A percentile compares a stretch with the other conserved stretches of the same genome.
Conservation (phyloP, 148 eudicot species). For the Rhododendron molle region DNA sequence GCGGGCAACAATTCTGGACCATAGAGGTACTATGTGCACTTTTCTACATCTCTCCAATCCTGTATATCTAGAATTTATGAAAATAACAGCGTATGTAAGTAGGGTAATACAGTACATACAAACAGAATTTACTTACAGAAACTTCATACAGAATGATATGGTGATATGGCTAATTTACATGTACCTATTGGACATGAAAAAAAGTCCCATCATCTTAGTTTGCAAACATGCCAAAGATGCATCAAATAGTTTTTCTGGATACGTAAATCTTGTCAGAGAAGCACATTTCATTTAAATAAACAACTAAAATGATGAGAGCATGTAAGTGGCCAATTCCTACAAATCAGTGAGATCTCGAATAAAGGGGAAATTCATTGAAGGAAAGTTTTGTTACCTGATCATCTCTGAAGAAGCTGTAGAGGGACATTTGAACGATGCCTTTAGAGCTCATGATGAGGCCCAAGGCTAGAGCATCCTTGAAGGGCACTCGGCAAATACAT, state of each 20-base stretch:
- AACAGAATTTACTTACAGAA: neutral
- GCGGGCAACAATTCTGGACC: no score
- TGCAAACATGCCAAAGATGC: neutral
- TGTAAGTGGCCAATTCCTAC: neutral
- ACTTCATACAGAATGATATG: neutral
- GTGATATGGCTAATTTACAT: neutral
- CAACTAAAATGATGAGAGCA: neutral
- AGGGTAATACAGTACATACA: neutral
- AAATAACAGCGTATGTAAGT: neutral
- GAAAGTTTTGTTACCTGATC: constrained; percentile 12
- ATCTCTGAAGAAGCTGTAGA: constrained; percentile 22
- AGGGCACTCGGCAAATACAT: constrained; percentile 18
- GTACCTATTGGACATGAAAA: neutral
- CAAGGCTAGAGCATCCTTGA: constrained; percentile 29
- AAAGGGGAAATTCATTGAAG: neutral
- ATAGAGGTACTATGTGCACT: neutral
- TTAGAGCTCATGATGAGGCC: constrained; percentile 26
- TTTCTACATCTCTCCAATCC: neutral
- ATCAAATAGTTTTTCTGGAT: neutral
- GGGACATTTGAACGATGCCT: constrained; percentile 27
- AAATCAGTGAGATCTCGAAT: neutral
- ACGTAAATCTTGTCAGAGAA: neutral
- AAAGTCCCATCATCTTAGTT: neutral
- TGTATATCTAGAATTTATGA: neutral
- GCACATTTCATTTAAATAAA: neutral